phyloP scores from a whole-genome alignment of 2,329 filamentous ascomycete genomes.

The Penicillium sp. region DNA sequence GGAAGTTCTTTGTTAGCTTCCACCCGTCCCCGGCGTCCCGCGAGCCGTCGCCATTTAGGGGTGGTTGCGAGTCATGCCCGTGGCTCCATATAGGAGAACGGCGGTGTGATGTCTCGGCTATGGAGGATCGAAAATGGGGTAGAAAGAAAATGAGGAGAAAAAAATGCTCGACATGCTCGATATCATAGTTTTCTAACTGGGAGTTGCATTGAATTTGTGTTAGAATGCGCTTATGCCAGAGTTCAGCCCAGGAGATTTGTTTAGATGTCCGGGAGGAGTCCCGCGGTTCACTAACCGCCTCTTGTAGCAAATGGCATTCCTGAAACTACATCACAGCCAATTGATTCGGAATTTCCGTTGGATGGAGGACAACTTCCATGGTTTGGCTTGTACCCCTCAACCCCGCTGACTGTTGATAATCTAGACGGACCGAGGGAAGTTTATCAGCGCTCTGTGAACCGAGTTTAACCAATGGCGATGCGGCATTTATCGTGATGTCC shows the following conservation, averaged over 20 bases:
- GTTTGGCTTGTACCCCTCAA: background rate
- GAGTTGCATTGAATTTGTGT: background rate
- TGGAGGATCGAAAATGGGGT: background rate
- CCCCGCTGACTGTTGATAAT: background rate
- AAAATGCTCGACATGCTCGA: background rate
- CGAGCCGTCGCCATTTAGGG: background rate
- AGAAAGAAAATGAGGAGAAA: background rate
- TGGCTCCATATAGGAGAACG: background rate
- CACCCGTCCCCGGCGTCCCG: background rate
- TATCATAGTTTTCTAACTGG: background rate
- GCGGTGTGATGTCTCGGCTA: background rate
- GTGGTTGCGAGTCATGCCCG: background rate
- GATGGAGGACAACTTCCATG: background rate
- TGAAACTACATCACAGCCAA: background rate
- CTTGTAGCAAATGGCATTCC: background rate
- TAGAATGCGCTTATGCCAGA: background rate
- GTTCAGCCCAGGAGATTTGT: too few relatives aligned
- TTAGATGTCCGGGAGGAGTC: background rate
- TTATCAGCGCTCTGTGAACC: background rate
- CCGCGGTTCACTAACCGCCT: background rate
- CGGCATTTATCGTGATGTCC: background rate
- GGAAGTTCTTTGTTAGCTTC: background rate
- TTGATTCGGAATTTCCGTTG: background rate
- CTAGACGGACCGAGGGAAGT: slow-evolving; percentile 9
- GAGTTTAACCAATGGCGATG: background rate